Percentiles rank a stretch among this genome's conserved stretches.
Conservation (phyloP, 202 grass and related monocot genomes). For the Panicum virgatum region DNA sequence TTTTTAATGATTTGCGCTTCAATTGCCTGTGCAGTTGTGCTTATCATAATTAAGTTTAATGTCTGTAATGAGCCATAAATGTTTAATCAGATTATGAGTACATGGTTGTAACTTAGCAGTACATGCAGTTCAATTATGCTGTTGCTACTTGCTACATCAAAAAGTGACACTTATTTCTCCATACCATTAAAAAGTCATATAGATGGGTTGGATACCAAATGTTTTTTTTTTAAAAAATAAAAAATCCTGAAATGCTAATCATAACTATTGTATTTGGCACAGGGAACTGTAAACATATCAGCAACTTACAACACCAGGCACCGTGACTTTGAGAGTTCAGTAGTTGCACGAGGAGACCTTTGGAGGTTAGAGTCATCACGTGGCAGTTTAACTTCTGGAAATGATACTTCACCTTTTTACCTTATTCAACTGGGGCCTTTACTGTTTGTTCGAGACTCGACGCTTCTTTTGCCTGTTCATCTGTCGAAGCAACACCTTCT, state of each 20-base stretch:
- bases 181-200: neutral
- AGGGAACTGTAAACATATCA: constrained; percentile 82
- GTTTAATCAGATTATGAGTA: neutral
- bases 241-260: constrained; percentile 7
- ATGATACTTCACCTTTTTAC: constrained; percentile 68
- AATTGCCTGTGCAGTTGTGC: neutral
- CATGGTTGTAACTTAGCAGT: neutral
- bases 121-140: constrained; percentile 4
- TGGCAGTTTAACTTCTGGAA: constrained; percentile 63
- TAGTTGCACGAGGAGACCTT: constrained; percentile 77
- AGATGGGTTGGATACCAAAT: neutral
- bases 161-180: neutral
- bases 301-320: constrained; percentile 64
- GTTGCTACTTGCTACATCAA: neutral
- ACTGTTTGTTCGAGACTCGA: constrained; percentile 78
- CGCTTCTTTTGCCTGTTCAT: constrained; percentile 93
- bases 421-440: constrained; percentile 90
- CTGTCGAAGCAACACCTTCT: constrained; percentile 91
- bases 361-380: constrained; percentile 86
- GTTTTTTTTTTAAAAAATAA: neutral
- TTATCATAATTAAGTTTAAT: neutral
- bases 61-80: neutral
- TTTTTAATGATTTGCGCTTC: neutral
- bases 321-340: constrained; percentile 68
- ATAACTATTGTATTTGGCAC: constrained; percentile 37